Evolutionary conservation across 495 filamentous ascomycete genomes (phyloP).

Genomic region (Halenospora varia): DNA sequence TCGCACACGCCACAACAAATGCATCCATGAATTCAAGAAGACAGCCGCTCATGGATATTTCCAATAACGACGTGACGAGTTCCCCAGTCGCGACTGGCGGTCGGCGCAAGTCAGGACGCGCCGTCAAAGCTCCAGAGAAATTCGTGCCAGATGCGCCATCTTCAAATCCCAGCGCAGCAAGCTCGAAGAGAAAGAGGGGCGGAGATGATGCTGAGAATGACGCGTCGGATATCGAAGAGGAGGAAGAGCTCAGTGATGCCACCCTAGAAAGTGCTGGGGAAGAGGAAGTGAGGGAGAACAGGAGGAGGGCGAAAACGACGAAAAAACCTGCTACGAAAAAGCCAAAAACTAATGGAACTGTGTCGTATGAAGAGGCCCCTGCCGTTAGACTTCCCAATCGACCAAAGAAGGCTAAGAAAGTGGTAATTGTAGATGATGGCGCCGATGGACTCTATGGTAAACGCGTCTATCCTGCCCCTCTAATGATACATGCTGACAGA

Average conservation of each 20-base stretch:
- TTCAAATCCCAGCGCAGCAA: slow-evolving; percentile 22
- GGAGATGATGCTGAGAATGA: slow-evolving; percentile 31
- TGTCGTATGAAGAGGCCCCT: slow-evolving; percentile 29
- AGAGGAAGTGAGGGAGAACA: slow-evolving; percentile 42
- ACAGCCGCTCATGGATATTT: slow-evolving; percentile 54
- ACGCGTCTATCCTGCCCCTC: slow-evolving; percentile 17
- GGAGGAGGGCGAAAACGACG: slow-evolving; percentile 33
- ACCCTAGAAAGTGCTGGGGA: slow-evolving; percentile 34
- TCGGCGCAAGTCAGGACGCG: slow-evolving; percentile 78
- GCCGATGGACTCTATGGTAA: slow-evolving; percentile 75
- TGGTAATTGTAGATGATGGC: slow-evolving; percentile 44
- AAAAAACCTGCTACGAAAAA: slow-evolving; percentile 70
- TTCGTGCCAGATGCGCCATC: slow-evolving; percentile 48
- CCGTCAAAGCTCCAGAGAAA: slow-evolving; percentile 66
- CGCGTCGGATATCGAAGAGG: slow-evolving; percentile 32
- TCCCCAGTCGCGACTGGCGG: slow-evolving; percentile 43
- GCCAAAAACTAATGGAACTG: slow-evolving; percentile 62
- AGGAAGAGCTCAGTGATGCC: slow-evolving; percentile 35
- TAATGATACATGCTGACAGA: slow-evolving; percentile 6
- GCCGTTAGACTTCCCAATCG: slow-evolving; percentile 54
- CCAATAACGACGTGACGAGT: slow-evolving; percentile 53
- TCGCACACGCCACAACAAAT: slow-evolving; percentile 18
- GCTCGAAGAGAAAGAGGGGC: slow-evolving; percentile 53
- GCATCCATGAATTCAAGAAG: slow-evolving; percentile 27
- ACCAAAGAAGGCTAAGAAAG: slow-evolving; percentile 53